Conservation (phyloP, 2,329 filamentous ascomycete genomes). For the Berkeleyomyces basicola region DNA sequence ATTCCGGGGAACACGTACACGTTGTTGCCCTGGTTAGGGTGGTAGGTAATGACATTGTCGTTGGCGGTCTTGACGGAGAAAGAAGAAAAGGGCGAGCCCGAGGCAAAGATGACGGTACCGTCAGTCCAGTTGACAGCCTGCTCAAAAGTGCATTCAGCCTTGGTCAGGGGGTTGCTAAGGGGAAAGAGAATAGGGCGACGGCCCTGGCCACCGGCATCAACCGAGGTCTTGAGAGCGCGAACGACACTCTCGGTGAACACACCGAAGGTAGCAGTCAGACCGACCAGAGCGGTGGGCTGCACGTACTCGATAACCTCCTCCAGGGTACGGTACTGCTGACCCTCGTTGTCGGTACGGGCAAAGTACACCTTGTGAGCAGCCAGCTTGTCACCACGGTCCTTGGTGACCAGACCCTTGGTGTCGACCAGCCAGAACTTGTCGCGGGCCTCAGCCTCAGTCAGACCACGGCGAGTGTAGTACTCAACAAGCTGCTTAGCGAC, state of each 20-base stretch:
- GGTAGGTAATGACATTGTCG: slow-evolving; percentile 45
- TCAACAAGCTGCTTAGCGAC: slow-evolving; percentile 96
- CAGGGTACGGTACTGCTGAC: slow-evolving; percentile 58
- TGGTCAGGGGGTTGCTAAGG: slow-evolving; percentile 86
- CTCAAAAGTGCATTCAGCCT: slow-evolving; percentile 91
- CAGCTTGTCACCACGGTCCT: slow-evolving; percentile 82
- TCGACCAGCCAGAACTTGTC: slow-evolving; percentile 96
- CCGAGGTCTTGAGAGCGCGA: slow-evolving; percentile 47
- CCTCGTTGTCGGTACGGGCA: slow-evolving; percentile 46
- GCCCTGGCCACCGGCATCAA: slow-evolving; percentile 48
- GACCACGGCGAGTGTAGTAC: slow-evolving; percentile 84
- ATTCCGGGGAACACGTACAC: slow-evolving; percentile 95
- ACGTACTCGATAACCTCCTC: slow-evolving; percentile 89
- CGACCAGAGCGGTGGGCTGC: slow-evolving; percentile 85
- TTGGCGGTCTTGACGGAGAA: slow-evolving; percentile 47
- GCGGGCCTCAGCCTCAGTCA: slow-evolving; percentile 73
- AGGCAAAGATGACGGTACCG: slow-evolving; percentile 82
- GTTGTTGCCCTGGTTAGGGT: slow-evolving; percentile 72
- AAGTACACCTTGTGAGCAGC: slow-evolving; percentile 77
- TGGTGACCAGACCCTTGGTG: slow-evolving; percentile 86
- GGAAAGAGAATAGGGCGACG: slow-evolving; percentile 86
- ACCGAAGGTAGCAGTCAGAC: slow-evolving; percentile 83
- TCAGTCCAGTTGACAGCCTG: slow-evolving; percentile 83
- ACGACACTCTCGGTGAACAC: slow-evolving; percentile 84
- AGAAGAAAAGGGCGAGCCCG: slow-evolving; percentile 76